These are phyloP conservation scores for Sonneratia caseolaris DNA, from an alignment of 345 rosid species.

Conservation along the genomic window DNA sequence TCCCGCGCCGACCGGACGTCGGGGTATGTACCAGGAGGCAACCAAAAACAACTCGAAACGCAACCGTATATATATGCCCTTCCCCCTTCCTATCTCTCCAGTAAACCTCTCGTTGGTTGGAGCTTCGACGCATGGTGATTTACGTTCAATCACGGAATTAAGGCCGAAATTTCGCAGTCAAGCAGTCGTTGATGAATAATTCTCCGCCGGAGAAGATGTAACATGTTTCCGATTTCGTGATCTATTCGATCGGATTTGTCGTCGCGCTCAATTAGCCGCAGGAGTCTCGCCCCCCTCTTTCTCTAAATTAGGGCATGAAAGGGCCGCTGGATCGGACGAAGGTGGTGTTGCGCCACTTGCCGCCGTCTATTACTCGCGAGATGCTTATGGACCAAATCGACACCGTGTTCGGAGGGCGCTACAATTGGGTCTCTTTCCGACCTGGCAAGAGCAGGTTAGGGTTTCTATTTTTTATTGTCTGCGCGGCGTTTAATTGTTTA, in stretches of 20 bases:
- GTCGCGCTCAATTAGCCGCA: too few species aligned
- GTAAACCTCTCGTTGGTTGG: neutral
- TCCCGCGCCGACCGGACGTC: too few species aligned
- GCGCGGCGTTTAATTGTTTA: neutral
- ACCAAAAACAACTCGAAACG: neutral
- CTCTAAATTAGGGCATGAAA: slow-evolving; percentile 29
- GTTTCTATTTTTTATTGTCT: slow-evolving; percentile 1
- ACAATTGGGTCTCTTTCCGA: slow-evolving; percentile 54
- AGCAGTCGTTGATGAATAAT: neutral
- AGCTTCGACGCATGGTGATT: slow-evolving; percentile 5
- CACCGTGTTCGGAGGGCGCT: slow-evolving; percentile 40
- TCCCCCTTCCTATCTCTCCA: neutral
- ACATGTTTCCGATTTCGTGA: neutral
- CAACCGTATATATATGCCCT: neutral
- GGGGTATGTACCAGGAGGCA: neutral
- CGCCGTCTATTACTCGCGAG: slow-evolving; percentile 42
- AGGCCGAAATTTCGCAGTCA: slow-evolving; percentile 5
- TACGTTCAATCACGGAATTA: slow-evolving; percentile 4
- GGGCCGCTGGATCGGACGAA: slow-evolving; percentile 53
- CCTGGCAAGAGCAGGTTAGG: slow-evolving; percentile 55
- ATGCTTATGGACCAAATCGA: slow-evolving; percentile 50
- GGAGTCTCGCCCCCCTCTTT: too few species aligned
- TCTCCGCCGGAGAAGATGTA: slow-evolving; percentile 1
- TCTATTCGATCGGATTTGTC: neutral
- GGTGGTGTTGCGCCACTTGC: slow-evolving; percentile 68